Base-by-base conservation (phyloP, 176 grass and related monocot genomes). In the Eragrostis nindensis region DNA sequence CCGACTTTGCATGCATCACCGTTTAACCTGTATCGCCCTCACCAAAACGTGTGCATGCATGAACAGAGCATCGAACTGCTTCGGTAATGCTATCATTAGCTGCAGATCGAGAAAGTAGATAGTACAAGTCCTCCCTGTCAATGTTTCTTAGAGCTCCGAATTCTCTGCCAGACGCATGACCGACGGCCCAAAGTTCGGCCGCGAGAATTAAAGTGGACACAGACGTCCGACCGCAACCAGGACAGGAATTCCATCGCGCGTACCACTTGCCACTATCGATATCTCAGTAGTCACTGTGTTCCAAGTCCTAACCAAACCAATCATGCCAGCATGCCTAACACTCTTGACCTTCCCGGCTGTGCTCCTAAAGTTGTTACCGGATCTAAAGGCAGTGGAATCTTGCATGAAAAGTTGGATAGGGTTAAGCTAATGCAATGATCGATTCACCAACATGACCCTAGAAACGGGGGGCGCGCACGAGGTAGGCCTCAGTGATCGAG, bases 271-370 rank as follows among this genome's bases (percentile, higher is more conserved):
- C 62, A 27, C 75, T 62, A 39, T 46, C 57, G 32, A 36, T n/a
- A n/a, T n/a, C n/a, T n/a, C n/a, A n/a, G n/a, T n/a, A n/a, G 39
- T 76, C 65, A 67, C 66, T 85, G 57, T n/a, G n/a, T 73, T 61
- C 66, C n/a, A 66, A 71, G 64, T 43, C 77, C 77, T 69, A 26
- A 57, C 66, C 83, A n/a, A 82, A 86, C 77, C 65, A 86, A 82
- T 82, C 59, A 73, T 85, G 87, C 83, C 47, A 82, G 78, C 78
- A 85, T 86, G 87, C 87, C 87, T 85, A 89, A 89, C 87, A 82
- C 66, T 72, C 66, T 89, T 89, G 83, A 86, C 87, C 72, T 82
- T 77, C 56, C 66, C 49, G 5, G 7, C 40, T 85, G 41, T 22
- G 50, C 70, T 61, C 57, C 72, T 85, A 82, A 89, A 89, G 71